A percentile compares a stretch with the other conserved stretches of the same genome.
Conservation (phyloP, 148 eudicot genomes). For the Vaccinium macrocarpon region DNA sequence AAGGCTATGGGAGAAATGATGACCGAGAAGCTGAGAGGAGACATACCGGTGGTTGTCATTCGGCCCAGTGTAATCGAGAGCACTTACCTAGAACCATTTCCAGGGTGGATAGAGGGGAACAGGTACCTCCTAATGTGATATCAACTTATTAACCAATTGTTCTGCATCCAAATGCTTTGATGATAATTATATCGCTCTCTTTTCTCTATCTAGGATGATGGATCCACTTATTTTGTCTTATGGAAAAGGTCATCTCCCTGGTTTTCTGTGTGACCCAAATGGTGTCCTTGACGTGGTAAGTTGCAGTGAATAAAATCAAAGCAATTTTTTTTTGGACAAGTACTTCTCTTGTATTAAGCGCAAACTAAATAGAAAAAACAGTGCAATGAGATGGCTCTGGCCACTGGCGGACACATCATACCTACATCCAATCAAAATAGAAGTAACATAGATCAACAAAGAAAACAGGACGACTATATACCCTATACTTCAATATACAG, state of each 20-base stretch:
- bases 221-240: slow-evolving; percentile 83
- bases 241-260: slow-evolving; percentile 85
- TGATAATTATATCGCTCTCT: not conserved
- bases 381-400: too few species aligned
- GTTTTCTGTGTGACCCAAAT: slow-evolving; percentile 76
- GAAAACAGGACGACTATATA: too few species aligned
- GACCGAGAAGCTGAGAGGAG: slow-evolving; percentile 67
- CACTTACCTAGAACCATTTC: slow-evolving; percentile 84
- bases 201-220: slow-evolving; percentile 68
- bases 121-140: slow-evolving; percentile 37
- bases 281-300: slow-evolving; percentile 94
- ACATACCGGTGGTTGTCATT: slow-evolving; percentile 80
- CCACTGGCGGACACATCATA: too few species aligned
- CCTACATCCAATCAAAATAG: too few species aligned
- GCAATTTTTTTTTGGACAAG: too few species aligned
- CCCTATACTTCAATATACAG: too few species aligned
- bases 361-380: too few species aligned
- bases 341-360: too few species aligned
- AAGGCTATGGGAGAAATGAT: slow-evolving; percentile 99
- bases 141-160: not conserved
- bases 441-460: too few species aligned
- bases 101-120: slow-evolving; percentile 98
- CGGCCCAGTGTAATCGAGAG: slow-evolving; percentile 94
- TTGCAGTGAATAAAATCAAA: not conserved
- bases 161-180: too few species aligned